These are phyloP conservation scores for Neofusicoccum ribis DNA, from an alignment of 2,329 filamentous ascomycete genomes.

Conservation along the genomic window DNA sequence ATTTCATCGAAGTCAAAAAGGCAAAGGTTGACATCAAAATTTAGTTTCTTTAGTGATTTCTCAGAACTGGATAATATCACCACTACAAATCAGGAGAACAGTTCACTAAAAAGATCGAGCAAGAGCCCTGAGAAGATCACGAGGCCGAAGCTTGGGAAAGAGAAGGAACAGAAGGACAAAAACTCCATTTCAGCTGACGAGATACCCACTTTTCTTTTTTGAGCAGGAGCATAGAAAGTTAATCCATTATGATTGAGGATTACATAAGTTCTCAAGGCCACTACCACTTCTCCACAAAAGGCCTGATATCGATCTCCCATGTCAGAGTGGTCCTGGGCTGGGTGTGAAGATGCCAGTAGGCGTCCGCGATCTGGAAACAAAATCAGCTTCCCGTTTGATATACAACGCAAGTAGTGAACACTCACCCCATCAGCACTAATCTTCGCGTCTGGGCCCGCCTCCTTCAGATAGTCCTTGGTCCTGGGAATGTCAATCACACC, in stretches of 20 bases:
- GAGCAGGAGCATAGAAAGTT: conserved; percentile 14
- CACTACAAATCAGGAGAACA: neutral
- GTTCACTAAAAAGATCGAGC: neutral
- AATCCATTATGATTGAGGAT: neutral
- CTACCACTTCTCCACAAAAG: conserved; percentile 82
- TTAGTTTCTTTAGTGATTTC: neutral
- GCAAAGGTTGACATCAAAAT: neutral
- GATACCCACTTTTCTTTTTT: conserved; percentile 49
- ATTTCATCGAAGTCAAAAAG: neutral
- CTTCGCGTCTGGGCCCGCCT: conserved; percentile 63
- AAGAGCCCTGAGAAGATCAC: neutral
- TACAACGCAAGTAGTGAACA: conserved; percentile 24
- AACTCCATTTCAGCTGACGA: conserved; percentile 34
- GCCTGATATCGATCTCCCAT: conserved; percentile 77
- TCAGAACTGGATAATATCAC: neutral
- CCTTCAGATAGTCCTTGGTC: conserved; percentile 61
- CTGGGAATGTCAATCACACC: conserved; percentile 80
- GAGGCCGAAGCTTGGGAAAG: conserved; percentile 17
- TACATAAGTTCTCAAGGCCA: neutral
- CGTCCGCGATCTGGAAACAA: conserved; percentile 71
- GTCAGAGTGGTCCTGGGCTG: conserved; percentile 79
- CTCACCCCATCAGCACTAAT: conserved; percentile 73
- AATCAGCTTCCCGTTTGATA: conserved; percentile 19
- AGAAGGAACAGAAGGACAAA: conserved; percentile 26
- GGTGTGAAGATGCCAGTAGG: conserved; percentile 81